phyloP scores from a whole-genome alignment of 345 rosid species.

The Gynandropsis gynandra region DNA sequence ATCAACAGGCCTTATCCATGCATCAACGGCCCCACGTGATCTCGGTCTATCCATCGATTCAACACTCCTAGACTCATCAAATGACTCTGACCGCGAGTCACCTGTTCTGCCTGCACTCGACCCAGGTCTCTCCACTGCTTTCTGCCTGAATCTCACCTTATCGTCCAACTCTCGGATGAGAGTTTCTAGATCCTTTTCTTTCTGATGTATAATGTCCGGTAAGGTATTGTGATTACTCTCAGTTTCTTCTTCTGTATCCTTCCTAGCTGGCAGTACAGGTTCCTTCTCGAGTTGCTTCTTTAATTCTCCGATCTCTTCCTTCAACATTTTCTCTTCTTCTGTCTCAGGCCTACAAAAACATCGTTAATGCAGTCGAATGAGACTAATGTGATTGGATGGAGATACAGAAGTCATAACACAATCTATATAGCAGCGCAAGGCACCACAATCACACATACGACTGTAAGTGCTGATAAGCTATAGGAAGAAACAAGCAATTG shows the following conservation, averaged over 20 bases:
- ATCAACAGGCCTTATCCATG: slow-evolving; percentile 56
- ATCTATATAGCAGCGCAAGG: slow-evolving; percentile 8
- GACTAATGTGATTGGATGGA: slow-evolving; percentile 4
- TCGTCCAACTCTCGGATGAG: slow-evolving; percentile 60
- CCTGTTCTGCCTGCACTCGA: slow-evolving; percentile 40
- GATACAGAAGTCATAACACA: not conserved
- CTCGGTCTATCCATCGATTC: slow-evolving; percentile 69
- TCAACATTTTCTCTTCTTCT: slow-evolving; percentile 64
- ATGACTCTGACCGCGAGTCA: slow-evolving; percentile 58
- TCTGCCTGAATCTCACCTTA: slow-evolving; percentile 77
- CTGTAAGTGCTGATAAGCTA: no score
- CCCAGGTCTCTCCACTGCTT: slow-evolving; percentile 40
- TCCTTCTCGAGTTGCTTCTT: slow-evolving; percentile 47
- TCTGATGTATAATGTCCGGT: slow-evolving; percentile 38
- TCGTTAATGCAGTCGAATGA: slow-evolving; percentile 1
- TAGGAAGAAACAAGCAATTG: no score
- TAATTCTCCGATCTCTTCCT: slow-evolving; percentile 56
- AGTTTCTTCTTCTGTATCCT: slow-evolving; percentile 32
- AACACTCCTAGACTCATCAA: slow-evolving; percentile 55
- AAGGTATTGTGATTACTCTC: slow-evolving; percentile 29
- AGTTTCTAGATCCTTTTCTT: slow-evolving; percentile 60
- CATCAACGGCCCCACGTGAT: slow-evolving; percentile 71
- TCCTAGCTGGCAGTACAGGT: slow-evolving; percentile 21
- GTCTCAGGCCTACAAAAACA: slow-evolving; percentile 63
- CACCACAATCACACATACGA: not conserved